phyloP scores from a whole-genome alignment of 2,329 filamentous ascomycete genomes.

The Apiospora koreana region DNA sequence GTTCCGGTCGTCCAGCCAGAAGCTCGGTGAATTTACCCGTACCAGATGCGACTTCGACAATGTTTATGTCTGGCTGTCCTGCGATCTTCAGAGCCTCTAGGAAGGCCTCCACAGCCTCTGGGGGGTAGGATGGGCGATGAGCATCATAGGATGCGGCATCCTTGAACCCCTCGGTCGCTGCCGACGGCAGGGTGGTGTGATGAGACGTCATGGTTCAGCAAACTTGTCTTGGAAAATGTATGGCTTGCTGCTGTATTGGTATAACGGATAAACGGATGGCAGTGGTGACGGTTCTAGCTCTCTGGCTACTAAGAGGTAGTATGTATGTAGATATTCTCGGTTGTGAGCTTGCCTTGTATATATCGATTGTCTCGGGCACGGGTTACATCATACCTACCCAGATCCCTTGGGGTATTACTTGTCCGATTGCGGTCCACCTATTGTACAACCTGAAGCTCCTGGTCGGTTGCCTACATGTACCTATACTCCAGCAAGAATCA shows the following conservation, averaged over 20 bases:
- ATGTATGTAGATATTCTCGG: background rate
- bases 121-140: conserved; percentile 67
- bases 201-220: conserved; percentile 6
- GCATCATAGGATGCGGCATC: conserved; percentile 66
- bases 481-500: background rate
- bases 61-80: conserved; percentile 43
- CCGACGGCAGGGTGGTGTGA: conserved; percentile 22
- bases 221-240: background rate
- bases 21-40: conserved; percentile 71
- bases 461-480: background rate
- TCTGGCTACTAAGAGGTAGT: background rate
- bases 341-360: background rate
- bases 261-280: background rate
- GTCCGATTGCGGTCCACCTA: background rate
- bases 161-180: conserved; percentile 63
- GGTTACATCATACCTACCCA: conserved; percentile 2
- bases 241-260: background rate
- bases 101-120: conserved; percentile 58
- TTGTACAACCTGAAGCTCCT: background rate
- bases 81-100: conserved; percentile 56
- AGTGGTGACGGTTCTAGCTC: background rate
- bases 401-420: background rate
- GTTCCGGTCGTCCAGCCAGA: conserved; percentile 59
- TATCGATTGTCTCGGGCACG: background rate
- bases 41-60: conserved; percentile 68